Percentiles rank a stretch among this genome's conserved stretches.
phyloP scores from a whole-genome alignment of 306 rosid species.

The Prunus armeniaca region DNA sequence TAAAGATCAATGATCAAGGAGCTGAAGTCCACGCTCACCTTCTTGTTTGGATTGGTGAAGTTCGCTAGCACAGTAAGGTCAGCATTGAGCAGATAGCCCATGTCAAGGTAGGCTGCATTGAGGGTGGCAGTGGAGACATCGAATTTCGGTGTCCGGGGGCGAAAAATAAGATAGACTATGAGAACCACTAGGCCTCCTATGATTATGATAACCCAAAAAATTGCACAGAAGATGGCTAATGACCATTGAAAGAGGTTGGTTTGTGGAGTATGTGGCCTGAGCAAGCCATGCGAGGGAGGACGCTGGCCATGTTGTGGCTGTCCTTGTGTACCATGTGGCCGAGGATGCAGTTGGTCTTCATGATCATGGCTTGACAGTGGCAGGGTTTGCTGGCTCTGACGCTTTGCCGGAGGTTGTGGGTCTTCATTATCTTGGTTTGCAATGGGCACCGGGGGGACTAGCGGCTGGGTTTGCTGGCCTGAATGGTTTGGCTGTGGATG shows the following conservation, averaged over 20 bases:
- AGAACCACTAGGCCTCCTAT: conserved; percentile 74
- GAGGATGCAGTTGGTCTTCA: background rate
- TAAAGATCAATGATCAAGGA: conserved; percentile 49
- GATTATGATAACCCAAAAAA: conserved; percentile 75
- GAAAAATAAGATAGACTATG: conserved; percentile 73
- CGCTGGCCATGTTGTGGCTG: background rate
- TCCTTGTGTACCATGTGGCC: background rate
- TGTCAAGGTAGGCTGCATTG: conserved; percentile 88
- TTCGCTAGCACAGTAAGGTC: conserved; percentile 75
- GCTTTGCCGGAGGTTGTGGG: background rate
- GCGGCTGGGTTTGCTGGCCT: background rate
- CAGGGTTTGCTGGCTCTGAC: background rate
- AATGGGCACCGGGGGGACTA: background rate
- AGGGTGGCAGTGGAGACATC: conserved; percentile 59
- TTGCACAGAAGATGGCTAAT: conserved; percentile 53
- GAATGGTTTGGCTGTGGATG: background rate
- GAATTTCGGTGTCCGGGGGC: conserved; percentile 73
- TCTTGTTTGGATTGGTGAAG: conserved; percentile 91
- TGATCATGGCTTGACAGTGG: background rate
- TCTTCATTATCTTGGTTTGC: background rate
- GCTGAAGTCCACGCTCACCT: conserved; percentile 74
- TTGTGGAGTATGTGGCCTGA: conserved; percentile 12
- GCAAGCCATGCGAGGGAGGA: background rate
- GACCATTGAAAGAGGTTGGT: conserved; percentile 54
- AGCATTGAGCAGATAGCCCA: conserved; percentile 85